These are phyloP conservation scores for Epichloe bromicola DNA, from an alignment of 2,329 filamentous ascomycete species.

Conservation along the genomic window DNA sequence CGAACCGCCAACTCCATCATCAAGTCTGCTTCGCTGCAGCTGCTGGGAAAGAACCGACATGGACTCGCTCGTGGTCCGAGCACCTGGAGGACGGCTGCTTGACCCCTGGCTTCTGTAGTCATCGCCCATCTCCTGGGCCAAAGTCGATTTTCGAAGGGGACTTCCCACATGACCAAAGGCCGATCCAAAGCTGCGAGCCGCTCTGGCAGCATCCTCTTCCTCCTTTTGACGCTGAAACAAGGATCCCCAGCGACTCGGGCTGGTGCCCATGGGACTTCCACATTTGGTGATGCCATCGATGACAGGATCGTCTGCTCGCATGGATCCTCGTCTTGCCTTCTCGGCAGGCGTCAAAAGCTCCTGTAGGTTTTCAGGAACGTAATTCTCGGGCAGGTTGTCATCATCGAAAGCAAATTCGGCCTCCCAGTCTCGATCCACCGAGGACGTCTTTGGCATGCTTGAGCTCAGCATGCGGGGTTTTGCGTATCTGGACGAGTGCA, in stretches of 20 bases:
- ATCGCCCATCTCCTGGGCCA: slow-evolving; percentile 39
- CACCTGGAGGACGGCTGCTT: slow-evolving; percentile 24
- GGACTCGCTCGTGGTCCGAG: slow-evolving; percentile 34
- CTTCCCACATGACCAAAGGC: slow-evolving; percentile 54
- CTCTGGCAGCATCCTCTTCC: slow-evolving; percentile 35
- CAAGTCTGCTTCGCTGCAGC: slow-evolving; percentile 45
- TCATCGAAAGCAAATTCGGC: slow-evolving; percentile 71
- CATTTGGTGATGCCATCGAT: slow-evolving; percentile 41
- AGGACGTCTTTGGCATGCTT: slow-evolving; percentile 52
- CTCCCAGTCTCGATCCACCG: slow-evolving; percentile 52
- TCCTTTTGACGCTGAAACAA: slow-evolving; percentile 47
- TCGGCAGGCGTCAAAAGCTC: slow-evolving; percentile 55
- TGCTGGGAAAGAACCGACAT: slow-evolving; percentile 49
- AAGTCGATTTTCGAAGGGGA: slow-evolving; percentile 48
- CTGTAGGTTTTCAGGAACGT: slow-evolving; percentile 61
- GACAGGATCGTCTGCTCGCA: slow-evolving; percentile 38
- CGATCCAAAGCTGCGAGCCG: slow-evolving; percentile 28
- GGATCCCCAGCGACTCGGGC: slow-evolving; percentile 48
- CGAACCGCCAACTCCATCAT: slow-evolving; percentile 20
- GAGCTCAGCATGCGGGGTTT: slow-evolving; percentile 57
- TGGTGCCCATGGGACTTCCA: slow-evolving; percentile 46
- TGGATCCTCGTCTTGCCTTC: slow-evolving; percentile 47
- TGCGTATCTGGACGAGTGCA: slow-evolving; percentile 55
- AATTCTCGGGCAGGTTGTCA: slow-evolving; percentile 31
- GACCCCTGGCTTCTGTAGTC: slow-evolving; percentile 22